Percentiles rank a stretch among this genome's conserved stretches.
Conservation (phyloP, 2,329 filamentous ascomycete species). For the Calycina herbarum region DNA sequence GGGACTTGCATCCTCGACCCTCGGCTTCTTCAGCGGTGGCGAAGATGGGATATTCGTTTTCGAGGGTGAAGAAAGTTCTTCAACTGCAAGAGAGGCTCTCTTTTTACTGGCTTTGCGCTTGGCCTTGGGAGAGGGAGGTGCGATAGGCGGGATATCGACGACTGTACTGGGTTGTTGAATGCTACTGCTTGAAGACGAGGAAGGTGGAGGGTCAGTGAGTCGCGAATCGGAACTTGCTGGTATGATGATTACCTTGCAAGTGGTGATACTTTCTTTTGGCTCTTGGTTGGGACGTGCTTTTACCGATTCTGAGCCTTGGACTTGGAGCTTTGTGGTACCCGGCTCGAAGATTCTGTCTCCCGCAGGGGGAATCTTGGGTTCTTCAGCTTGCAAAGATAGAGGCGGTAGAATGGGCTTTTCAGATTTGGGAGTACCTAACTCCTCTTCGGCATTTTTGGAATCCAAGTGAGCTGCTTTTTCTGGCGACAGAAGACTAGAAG, state of each 20-base stretch:
- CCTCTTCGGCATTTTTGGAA: background rate
- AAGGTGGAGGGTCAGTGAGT: background rate
- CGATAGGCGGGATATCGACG: slow-evolving; percentile 15
- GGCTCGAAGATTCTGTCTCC: background rate
- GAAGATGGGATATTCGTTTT: background rate
- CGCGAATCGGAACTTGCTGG: background rate
- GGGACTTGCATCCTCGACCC: background rate
- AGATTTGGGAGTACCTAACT: background rate
- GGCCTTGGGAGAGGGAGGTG: background rate
- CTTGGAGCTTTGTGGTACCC: background rate
- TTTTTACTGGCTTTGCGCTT: background rate
- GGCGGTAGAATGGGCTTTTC: background rate
- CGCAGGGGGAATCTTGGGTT: background rate
- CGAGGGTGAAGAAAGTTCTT: background rate
- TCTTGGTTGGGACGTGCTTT: background rate
- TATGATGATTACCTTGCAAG: slow-evolving; percentile 2
- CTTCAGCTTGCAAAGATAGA: background rate
- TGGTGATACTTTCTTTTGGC: background rate
- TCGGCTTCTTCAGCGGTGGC: slow-evolving; percentile 5
- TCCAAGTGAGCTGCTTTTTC: background rate
- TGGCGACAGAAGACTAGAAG: background rate
- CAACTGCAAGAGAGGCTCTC: background rate
- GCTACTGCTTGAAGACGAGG: slow-evolving; percentile 10
- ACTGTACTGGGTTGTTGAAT: slow-evolving; percentile 17
- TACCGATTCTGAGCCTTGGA: background rate